A percentile compares a stretch with the other conserved stretches of the same genome.
Evolutionary conservation across 164 flowering plant species (phyloP).

Genomic region (Chimonanthus salicifolius): DNA sequence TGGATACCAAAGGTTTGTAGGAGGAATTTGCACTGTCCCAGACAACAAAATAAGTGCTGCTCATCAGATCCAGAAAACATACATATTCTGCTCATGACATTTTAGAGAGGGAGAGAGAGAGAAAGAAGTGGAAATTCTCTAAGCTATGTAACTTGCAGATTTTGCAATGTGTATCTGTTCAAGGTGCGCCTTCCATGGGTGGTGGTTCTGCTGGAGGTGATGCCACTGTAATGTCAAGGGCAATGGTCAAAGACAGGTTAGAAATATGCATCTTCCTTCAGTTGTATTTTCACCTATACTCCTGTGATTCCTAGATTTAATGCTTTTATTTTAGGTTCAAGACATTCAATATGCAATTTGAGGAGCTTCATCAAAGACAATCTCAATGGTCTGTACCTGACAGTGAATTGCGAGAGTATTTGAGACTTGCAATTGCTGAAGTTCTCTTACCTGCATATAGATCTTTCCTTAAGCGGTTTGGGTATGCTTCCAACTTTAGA

Average conservation of each 20-base stretch:
- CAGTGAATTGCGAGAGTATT: conserved; percentile 85
- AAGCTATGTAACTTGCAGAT: conserved; percentile 39
- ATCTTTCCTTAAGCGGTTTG: conserved; percentile 83
- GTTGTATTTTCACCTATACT: not conserved
- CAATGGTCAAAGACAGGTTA: conserved; percentile 73
- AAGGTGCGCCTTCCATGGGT: conserved; percentile 50
- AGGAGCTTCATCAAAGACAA: conserved; percentile 94
- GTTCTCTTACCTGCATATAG: conserved; percentile 90
- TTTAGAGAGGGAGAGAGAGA: no score
- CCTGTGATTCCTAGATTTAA: not conserved
- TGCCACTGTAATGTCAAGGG: conserved; percentile 70
- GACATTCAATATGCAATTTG: conserved; percentile 76
- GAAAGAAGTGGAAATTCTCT: no score
- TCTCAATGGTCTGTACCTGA: conserved; percentile 99
- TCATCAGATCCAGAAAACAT: no score
- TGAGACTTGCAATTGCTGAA: conserved; percentile 95
- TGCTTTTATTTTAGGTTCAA: conserved; percentile 44
- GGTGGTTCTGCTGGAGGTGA: conserved; percentile 43
- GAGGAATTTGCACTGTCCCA: no score
- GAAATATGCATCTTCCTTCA: not conserved
- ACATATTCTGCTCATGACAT: no score
- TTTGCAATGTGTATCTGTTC: conserved; percentile 66
- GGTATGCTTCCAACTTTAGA: conserved; percentile 31
- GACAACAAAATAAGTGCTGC: no score
- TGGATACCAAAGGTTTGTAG: no score